These are phyloP conservation scores for Cystoisospora suis DNA, from an alignment of 169 alveolate species.

Conservation along the genomic window DNA sequence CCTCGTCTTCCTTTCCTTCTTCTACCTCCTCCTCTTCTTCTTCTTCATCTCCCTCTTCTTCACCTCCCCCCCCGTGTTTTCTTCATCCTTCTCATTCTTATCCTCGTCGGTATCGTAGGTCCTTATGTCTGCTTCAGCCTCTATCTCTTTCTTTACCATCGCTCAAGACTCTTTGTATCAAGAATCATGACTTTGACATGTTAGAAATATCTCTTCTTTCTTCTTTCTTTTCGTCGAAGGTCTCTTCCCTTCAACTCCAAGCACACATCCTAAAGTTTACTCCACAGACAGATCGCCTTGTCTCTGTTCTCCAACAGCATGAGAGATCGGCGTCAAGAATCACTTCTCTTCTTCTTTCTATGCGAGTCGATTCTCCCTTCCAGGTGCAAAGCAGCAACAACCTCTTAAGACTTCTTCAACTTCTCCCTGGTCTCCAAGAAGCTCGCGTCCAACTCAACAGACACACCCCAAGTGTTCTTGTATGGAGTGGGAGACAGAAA, in stretches of 20 bases:
- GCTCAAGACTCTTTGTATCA: not conserved
- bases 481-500: not conserved
- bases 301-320: not conserved
- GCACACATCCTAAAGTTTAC: conserved; percentile 2
- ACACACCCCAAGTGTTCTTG: not conserved
- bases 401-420: not conserved
- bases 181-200: not conserved
- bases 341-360: not conserved
- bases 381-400: conserved; percentile 16
- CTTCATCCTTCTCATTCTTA: not conserved
- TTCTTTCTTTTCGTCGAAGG: not conserved
- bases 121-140: not conserved
- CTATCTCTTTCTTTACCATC: not conserved
- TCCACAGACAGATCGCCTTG: not conserved
- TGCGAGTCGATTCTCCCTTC: not conserved
- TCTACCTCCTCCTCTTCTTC: not conserved
- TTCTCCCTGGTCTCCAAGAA: not conserved
- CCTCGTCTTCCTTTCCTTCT: not conserved
- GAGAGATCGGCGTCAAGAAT: not conserved
- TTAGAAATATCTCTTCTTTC: not conserved
- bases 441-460: not conserved
- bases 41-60: not conserved
- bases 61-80: not conserved
- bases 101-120: not conserved
- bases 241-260: not conserved